Evolutionary conservation across 257 asterid genomes (phyloP).

Genomic region (Prunella vulgaris): DNA sequence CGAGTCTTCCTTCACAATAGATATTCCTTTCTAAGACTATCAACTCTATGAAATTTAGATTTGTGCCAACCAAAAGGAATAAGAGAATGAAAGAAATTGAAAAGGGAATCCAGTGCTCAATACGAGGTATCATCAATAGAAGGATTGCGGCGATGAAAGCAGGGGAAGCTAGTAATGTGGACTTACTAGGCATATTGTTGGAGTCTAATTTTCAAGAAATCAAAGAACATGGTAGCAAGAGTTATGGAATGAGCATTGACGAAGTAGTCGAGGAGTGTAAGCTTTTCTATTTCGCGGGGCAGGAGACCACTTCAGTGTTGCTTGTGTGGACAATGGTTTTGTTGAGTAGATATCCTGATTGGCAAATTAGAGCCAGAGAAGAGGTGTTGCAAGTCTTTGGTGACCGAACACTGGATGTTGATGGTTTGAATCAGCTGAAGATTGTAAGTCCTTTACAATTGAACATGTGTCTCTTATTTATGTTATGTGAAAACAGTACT

Average conservation of each 20-base stretch:
- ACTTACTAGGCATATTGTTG: slow-evolving; percentile 26
- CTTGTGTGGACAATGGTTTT: slow-evolving; percentile 23
- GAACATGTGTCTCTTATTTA: not conserved
- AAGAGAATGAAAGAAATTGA: slow-evolving; percentile 27
- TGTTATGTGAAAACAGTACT: too few species aligned
- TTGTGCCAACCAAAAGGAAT: slow-evolving; percentile 27
- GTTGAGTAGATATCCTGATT: slow-evolving; percentile 9
- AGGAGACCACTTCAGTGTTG: slow-evolving; percentile 20
- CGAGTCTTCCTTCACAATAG: not conserved
- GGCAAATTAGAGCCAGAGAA: slow-evolving; percentile 23
- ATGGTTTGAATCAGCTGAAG: slow-evolving; percentile 20
- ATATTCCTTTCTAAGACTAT: not conserved
- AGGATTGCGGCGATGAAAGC: slow-evolving; percentile 16
- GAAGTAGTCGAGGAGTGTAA: slow-evolving; percentile 30
- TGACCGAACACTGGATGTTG: slow-evolving; percentile 2
- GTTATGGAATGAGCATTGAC: slow-evolving; percentile 23
- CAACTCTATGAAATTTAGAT: not conserved
- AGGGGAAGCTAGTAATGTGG: slow-evolving; percentile 15
- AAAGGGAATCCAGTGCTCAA: slow-evolving; percentile 1
- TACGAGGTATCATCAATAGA: slow-evolving; percentile 10
- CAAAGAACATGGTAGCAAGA: slow-evolving; percentile 19
- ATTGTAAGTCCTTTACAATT: slow-evolving; percentile 12
- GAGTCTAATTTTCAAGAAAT: slow-evolving; percentile 22
- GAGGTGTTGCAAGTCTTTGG: slow-evolving; percentile 18
- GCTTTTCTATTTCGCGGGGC: slow-evolving; percentile 20